A percentile compares a stretch with the other conserved stretches of the same genome.
phyloP scores from a whole-genome alignment of 2,329 filamentous ascomycete species.

The Byssothecium circinans region DNA sequence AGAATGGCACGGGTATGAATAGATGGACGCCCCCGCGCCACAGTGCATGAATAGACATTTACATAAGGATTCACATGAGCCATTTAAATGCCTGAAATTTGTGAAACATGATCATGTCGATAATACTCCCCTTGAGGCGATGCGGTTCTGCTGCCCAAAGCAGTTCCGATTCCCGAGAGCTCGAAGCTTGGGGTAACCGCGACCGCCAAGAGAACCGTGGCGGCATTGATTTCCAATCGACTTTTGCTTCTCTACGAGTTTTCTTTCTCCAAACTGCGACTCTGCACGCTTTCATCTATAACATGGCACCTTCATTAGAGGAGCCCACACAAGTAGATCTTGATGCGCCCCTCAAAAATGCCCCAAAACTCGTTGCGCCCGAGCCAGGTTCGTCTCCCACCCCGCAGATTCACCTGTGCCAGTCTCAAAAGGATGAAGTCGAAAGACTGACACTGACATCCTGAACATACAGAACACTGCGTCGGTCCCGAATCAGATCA shows the following conservation, averaged over 20 bases:
- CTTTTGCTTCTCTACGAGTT: conserved; percentile 26
- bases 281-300: conserved; percentile 4
- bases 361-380: conserved; percentile 85
- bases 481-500: conserved; percentile 81
- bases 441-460: neutral
- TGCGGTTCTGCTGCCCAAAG: too few species aligned
- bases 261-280: conserved; percentile 13
- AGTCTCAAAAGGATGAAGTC: neutral
- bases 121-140: too few species aligned
- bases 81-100: too few species aligned
- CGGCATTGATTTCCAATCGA: conserved; percentile 30
- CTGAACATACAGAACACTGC: conserved; percentile 69
- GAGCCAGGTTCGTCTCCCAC: conserved; percentile 65
- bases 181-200: too few species aligned
- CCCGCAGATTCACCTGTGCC: conserved; percentile 67
- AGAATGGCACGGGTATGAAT: conserved; percentile 9
- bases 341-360: conserved; percentile 72
- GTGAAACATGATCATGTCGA: too few species aligned
- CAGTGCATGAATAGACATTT: conserved; percentile 9
- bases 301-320: conserved; percentile 82
- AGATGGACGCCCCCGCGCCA: conserved; percentile 18
- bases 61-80: neutral
- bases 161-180: conserved; percentile 16
- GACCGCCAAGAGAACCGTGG: conserved; percentile 21
- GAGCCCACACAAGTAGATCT: conserved; percentile 69